These are phyloP conservation scores for Ascochyta fabae DNA, from an alignment of 2,329 filamentous ascomycete genomes.

Conservation along the genomic window DNA sequence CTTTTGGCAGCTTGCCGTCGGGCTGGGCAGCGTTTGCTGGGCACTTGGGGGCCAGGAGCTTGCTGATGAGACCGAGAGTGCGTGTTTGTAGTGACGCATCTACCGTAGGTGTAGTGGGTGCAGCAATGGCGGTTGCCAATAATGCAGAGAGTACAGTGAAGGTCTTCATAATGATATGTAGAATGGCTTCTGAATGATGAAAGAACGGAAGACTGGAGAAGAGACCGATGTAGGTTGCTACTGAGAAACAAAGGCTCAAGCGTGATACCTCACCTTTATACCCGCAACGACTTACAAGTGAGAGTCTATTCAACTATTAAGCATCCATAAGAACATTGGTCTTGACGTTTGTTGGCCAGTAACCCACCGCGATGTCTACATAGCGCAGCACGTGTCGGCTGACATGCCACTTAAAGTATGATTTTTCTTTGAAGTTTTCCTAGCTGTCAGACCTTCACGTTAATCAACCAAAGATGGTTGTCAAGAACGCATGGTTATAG, in stretches of 20 bases:
- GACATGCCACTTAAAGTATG: neutral
- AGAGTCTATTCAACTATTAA: neutral
- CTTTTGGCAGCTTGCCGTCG: conserved; percentile 30
- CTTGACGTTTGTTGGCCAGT: neutral
- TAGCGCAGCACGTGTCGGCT: neutral
- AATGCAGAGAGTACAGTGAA: conserved; percentile 43
- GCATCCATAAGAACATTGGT: neutral
- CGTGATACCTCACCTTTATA: neutral
- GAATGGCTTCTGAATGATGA: neutral
- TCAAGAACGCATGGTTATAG: neutral
- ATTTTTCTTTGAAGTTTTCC: neutral
- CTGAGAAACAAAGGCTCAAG: neutral
- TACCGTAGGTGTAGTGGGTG: conserved; percentile 35
- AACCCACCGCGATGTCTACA: neutral
- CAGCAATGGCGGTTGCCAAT: conserved; percentile 46
- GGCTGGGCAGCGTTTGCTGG: conserved; percentile 29
- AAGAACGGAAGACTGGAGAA: neutral
- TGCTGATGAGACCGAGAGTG: conserved; percentile 21
- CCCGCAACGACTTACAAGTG: neutral
- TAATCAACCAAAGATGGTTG: conserved; percentile 1
- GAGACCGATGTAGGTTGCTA: neutral
- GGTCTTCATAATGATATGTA: conserved; percentile 30
- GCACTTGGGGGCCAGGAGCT: conserved; percentile 13
- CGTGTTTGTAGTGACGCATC: conserved; percentile 26
- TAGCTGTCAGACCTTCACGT: conserved; percentile 1